These are phyloP conservation scores for Lipomyces oligophaga DNA, from an alignment of 805 yeast species.

Conservation along the genomic window DNA sequence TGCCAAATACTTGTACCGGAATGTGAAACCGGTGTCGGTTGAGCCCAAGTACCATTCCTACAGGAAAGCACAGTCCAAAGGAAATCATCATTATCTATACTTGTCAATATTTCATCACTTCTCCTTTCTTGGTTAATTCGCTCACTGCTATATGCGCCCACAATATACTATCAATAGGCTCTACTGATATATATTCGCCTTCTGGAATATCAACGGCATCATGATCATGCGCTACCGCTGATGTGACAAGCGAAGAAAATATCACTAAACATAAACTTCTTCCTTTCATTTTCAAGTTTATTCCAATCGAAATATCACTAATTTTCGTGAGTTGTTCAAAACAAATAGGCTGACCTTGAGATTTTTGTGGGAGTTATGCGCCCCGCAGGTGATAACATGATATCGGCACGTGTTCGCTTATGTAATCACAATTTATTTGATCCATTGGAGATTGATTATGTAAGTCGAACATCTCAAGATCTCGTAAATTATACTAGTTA, in stretches of 20 bases:
- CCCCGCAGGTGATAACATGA: too few relatives aligned
- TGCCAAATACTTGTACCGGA: constrained; percentile 39
- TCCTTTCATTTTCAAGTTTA: too few relatives aligned
- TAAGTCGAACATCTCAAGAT: too few relatives aligned
- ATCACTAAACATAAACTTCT: not conserved
- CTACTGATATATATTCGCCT: constrained; percentile 30
- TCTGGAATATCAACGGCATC: constrained; percentile 29
- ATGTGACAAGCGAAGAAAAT: not conserved
- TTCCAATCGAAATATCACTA: too few relatives aligned
- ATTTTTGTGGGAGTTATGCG: too few relatives aligned
- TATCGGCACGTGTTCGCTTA: too few relatives aligned
- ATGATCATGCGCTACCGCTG: constrained; percentile 27
- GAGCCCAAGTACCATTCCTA: constrained; percentile 42
- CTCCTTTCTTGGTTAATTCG: not conserved
- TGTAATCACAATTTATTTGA: too few relatives aligned
- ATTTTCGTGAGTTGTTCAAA: too few relatives aligned
- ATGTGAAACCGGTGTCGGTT: constrained; percentile 39
- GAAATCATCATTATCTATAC: constrained; percentile 36
- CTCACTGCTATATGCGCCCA: constrained; percentile 37
- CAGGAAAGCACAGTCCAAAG: constrained; percentile 42
- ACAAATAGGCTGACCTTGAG: too few relatives aligned
- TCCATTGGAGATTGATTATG: too few relatives aligned
- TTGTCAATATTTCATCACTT: not conserved
- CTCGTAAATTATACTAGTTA: too few relatives aligned
- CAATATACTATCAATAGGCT: constrained; percentile 31